phyloP scores from a whole-genome alignment of 2,329 filamentous ascomycete genomes.

The Ceratocystis huliohia region DNA sequence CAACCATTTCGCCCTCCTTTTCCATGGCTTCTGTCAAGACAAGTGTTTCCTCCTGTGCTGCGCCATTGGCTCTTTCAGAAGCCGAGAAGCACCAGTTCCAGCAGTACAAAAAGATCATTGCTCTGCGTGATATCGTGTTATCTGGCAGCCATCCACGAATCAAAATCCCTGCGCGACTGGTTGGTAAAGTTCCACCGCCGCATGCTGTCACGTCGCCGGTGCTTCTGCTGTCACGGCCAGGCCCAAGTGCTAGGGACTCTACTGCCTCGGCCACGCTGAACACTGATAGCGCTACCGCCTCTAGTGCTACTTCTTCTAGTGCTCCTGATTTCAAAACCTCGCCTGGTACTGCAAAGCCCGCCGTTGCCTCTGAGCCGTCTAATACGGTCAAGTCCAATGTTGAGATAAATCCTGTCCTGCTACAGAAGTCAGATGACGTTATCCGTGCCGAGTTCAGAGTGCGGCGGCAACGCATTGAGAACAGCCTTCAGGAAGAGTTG shows the following conservation, averaged over 20 bases:
- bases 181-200: slow-evolving; percentile 20
- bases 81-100: slow-evolving; percentile 17
- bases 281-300: neutral
- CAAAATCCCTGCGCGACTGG: slow-evolving; percentile 38
- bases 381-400: slow-evolving; percentile 39
- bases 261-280: neutral
- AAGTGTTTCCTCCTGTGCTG: neutral
- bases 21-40: neutral
- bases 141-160: slow-evolving; percentile 59
- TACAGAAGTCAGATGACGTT: slow-evolving; percentile 75
- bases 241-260: neutral
- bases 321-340: neutral
- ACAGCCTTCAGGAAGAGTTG: slow-evolving; percentile 60
- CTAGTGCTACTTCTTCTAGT: neutral
- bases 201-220: slow-evolving; percentile 21
- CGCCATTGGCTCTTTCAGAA: slow-evolving; percentile 12
- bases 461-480: slow-evolving; percentile 71
- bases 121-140: slow-evolving; percentile 67
- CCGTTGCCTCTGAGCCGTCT: neutral
- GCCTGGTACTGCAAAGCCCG: neutral
- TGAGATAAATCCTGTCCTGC: slow-evolving; percentile 68
- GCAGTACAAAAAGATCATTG: slow-evolving; percentile 67
- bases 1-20: neutral
- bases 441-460: slow-evolving; percentile 70
- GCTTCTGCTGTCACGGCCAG: slow-evolving; percentile 3